Percentiles rank a stretch among this genome's conserved stretches.
phyloP scores from a whole-genome alignment of 768 basidiomycete species.

The Dioszegia aurantiaca region DNA sequence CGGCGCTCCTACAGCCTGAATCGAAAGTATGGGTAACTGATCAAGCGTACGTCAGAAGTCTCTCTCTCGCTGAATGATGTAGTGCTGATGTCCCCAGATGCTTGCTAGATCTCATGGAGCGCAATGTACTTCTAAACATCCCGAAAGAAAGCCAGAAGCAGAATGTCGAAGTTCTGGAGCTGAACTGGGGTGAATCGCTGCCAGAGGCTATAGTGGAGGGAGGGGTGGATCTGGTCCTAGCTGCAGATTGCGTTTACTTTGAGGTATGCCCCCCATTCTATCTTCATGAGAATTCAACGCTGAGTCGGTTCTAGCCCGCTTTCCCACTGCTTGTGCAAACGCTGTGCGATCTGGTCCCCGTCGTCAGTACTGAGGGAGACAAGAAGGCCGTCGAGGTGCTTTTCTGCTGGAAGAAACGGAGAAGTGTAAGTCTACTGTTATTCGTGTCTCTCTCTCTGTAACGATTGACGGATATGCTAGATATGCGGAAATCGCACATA shows the following conservation, averaged over 20 bases:
- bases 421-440: constrained; percentile 62
- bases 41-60: constrained; percentile 68
- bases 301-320: constrained; percentile 58
- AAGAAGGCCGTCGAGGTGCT: constrained; percentile 63
- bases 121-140: constrained; percentile 68
- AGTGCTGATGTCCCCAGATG: constrained; percentile 57
- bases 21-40: constrained; percentile 76
- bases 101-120: constrained; percentile 71
- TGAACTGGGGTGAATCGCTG: constrained; percentile 74
- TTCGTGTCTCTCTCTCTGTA: no score
- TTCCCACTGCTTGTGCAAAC: constrained; percentile 84
- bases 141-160: constrained; percentile 16
- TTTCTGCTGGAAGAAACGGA: constrained; percentile 90
- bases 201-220: constrained; percentile 56
- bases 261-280: constrained; percentile 54
- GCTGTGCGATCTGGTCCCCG: constrained; percentile 61
- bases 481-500: no score
- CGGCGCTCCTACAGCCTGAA: constrained; percentile 63
- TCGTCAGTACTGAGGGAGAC: constrained; percentile 10
- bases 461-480: no score
- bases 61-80: background rate
- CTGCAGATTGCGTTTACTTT: constrained; percentile 93
- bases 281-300: background rate
- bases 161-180: constrained; percentile 63
- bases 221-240: constrained; percentile 68